Evolutionary conservation across 2,329 filamentous ascomycete genomes (phyloP).

Genomic region (Trichoderma cornu-damae): DNA sequence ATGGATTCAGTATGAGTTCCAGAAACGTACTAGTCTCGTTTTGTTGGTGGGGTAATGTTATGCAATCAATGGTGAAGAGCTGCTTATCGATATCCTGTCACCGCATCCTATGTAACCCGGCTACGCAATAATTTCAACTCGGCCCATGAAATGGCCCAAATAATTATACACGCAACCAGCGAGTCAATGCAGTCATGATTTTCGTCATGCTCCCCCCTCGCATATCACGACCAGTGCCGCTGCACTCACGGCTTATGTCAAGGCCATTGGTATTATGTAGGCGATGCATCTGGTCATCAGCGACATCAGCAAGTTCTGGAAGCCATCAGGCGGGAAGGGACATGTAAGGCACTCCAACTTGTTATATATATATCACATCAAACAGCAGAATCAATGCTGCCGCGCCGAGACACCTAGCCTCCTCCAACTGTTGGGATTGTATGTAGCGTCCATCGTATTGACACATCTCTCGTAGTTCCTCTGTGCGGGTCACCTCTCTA

Average conservation of each 20-base stretch:
- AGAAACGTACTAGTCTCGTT: not conserved
- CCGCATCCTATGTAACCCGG: not conserved
- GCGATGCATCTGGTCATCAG: slow-evolving; percentile 6
- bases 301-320: not conserved
- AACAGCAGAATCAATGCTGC: not conserved
- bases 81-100: slow-evolving; percentile 4
- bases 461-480: not conserved
- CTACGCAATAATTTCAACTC: not conserved
- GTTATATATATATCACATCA: not conserved
- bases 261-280: not conserved
- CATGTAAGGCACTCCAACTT: slow-evolving; percentile 3
- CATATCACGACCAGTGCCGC: not conserved
- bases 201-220: slow-evolving; percentile 4
- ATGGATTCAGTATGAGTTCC: not conserved
- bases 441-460: not conserved
- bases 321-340: not conserved
- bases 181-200: slow-evolving; percentile 1
- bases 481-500: not conserved
- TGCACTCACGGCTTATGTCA: not conserved
- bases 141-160: not conserved
- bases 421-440: not conserved
- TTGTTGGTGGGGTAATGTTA: too few relatives aligned
- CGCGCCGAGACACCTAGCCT: not conserved
- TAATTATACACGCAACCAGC: not conserved
- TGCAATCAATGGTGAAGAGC: not conserved